Base-by-base conservation (phyloP, 2,329 filamentous ascomycete genomes). In the Diatrype stigma region DNA sequence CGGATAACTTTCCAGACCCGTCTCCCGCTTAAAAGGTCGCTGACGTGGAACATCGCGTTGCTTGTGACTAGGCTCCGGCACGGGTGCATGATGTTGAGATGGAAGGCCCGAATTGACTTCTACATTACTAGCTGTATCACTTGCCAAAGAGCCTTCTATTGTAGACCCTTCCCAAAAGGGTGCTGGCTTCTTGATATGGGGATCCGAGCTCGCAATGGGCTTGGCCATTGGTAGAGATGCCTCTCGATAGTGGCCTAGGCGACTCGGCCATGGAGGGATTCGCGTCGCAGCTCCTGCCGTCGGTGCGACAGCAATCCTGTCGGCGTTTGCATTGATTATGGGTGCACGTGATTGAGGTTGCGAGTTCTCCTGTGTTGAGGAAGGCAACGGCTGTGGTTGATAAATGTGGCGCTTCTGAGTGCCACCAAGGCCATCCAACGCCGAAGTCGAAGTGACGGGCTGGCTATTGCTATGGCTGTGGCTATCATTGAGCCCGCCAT, bases 161-260 rank as follows among this genome's bases (percentile, higher is more conserved):
- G 65, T 68, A 16, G 65, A 68, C 34, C 60, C 63, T 22, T 68
- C 65, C 65, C 65, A 68, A 45, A 68, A 68, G 17, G 63, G 62
- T 42, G 52, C 52, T 46, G 54, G 56, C 30, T 54, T 57, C 49
- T 5, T 12, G 11, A 10, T 56, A 55, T n/a, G 50, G 45, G 28
- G 57, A 49, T 34, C 60, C 60, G 34, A 58, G 40, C 14, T 14
- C 5, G 22, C 21, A 12, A 19, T 16, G 12, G 40, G 11, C 16
- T 21, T 44, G 8, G 40, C 57, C 59, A 21, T 66, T 62, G 26
- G 62, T 59, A 37, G 62, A 55, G 23, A 57, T 46, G 17, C 56
- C 48, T 51, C 60, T 59, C 37, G 53, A 48, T 49, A 60, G 58
- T 32, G 55, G 42, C 35, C 55, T 50, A 48, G 40, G 42, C 60